Conservation (phyloP, 495 filamentous ascomycete species). For the Rhizodiscina lignyota region DNA sequence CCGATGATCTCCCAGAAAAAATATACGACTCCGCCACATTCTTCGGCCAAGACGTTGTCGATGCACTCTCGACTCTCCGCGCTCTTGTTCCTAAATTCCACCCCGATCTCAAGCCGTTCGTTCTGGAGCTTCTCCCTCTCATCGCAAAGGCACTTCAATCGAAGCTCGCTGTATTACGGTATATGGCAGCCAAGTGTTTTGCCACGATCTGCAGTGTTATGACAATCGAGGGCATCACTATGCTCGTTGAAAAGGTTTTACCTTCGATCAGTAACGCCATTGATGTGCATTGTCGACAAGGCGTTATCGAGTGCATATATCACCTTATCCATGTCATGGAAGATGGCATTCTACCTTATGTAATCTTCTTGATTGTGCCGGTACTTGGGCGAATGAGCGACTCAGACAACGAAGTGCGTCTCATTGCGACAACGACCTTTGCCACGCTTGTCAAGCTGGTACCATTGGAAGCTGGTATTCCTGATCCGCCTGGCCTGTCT, state of each 20-base stretch:
- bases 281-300: slow-evolving; percentile 76
- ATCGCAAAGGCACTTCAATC: slow-evolving; percentile 76
- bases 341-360: slow-evolving; percentile 86
- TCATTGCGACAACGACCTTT: slow-evolving; percentile 92
- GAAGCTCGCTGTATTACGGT: slow-evolving; percentile 75
- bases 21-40: slow-evolving; percentile 50
- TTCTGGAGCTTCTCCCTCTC: slow-evolving; percentile 69
- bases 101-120: slow-evolving; percentile 52
- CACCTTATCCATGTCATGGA: slow-evolving; percentile 96
- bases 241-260: slow-evolving; percentile 80
- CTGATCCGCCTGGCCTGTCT: slow-evolving; percentile 86
- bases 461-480: slow-evolving; percentile 93
- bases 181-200: slow-evolving; percentile 93
- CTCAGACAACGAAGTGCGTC: slow-evolving; percentile 83
- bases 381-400: slow-evolving; percentile 98
- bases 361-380: slow-evolving; percentile 97
- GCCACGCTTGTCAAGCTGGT: slow-evolving; percentile 97
- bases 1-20: slow-evolving; percentile 47
- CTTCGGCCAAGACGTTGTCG: slow-evolving; percentile 80
- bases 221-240: slow-evolving; percentile 85
- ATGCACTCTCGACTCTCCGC: slow-evolving; percentile 81
- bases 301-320: slow-evolving; percentile 86
- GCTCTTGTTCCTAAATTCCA: slow-evolving; percentile 77
- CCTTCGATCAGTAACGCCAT: slow-evolving; percentile 77
- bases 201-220: slow-evolving; percentile 95